Conservation (phyloP, 2,329 filamentous ascomycete species). For the Xylaria sp. region DNA sequence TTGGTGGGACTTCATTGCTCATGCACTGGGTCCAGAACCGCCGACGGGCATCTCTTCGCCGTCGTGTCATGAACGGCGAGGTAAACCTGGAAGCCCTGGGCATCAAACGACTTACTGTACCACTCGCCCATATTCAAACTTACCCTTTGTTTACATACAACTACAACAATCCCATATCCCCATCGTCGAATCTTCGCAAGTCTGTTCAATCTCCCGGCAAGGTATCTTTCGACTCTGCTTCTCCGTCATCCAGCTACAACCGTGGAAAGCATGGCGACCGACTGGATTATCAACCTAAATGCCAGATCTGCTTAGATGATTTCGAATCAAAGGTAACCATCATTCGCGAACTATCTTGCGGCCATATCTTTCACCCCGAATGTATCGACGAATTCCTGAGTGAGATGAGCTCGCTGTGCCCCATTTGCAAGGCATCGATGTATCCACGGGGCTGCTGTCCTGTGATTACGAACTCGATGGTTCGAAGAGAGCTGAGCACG, state of each 20-base stretch:
- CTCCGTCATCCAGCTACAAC: constrained; percentile 31
- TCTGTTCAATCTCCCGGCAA: constrained; percentile 42
- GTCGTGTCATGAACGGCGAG: constrained; percentile 79
- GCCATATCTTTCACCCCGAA: constrained; percentile 91
- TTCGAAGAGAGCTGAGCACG: constrained; percentile 79
- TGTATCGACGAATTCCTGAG: constrained; percentile 89
- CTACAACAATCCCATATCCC: constrained; percentile 60
- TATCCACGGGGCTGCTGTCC: constrained; percentile 76
- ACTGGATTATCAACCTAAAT: constrained; percentile 79
- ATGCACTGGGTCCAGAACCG: constrained; percentile 84
- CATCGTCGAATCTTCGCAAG: constrained; percentile 53
- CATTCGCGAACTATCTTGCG: constrained; percentile 87
- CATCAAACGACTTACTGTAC: constrained; percentile 83
- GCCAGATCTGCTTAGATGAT: constrained; percentile 89
- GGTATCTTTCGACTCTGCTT: constrained; percentile 26
- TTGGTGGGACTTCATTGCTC: constrained; percentile 72
- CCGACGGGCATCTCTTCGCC: constrained; percentile 73
- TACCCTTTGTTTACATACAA: constrained; percentile 85
- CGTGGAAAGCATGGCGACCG: constrained; percentile 52
- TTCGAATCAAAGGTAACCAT: constrained; percentile 76
- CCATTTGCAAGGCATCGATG: constrained; percentile 87
- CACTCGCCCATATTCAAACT: constrained; percentile 73
- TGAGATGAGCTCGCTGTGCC: constrained; percentile 85
- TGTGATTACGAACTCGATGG: constrained; percentile 85
- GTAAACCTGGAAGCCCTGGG: constrained; percentile 88